phyloP scores from a whole-genome alignment of 176 grass and related monocot species.

The Hsuehochloa calcarea region DNA sequence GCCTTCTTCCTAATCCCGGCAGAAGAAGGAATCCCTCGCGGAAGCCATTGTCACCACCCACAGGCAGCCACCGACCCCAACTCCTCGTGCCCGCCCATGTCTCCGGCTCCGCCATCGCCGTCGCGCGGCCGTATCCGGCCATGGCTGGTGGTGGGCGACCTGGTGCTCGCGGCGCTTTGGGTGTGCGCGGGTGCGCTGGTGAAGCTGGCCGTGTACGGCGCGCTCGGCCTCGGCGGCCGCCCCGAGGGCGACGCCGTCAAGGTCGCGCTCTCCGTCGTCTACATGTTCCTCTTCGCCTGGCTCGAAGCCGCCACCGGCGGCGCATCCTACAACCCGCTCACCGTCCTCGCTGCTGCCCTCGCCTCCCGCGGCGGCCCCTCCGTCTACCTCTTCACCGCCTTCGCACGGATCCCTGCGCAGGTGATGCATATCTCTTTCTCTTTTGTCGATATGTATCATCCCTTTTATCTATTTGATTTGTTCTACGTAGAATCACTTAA shows the following conservation, averaged over 20 bases:
- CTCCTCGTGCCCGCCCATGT: background rate
- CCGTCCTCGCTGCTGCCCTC: slow-evolving; percentile 60
- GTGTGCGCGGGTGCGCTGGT: slow-evolving; percentile 85
- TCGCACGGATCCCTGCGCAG: slow-evolving; percentile 87
- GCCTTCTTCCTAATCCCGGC: slow-evolving; percentile 18
- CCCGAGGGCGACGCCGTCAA: slow-evolving; percentile 69
- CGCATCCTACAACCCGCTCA: slow-evolving; percentile 87
- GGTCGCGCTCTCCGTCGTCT: slow-evolving; percentile 65
- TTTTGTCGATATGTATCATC: background rate
- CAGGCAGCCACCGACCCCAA: background rate
- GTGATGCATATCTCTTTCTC: background rate
- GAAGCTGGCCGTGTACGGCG: slow-evolving; percentile 66
- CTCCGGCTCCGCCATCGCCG: slow-evolving; percentile 24
- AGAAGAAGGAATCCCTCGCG: background rate
- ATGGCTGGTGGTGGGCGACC: slow-evolving; percentile 56
- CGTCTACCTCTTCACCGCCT: slow-evolving; percentile 59
- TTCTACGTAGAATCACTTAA: background rate
- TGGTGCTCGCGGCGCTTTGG: slow-evolving; percentile 66
- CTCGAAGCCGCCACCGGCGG: slow-evolving; percentile 56
- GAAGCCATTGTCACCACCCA: background rate
- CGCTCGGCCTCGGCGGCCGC: slow-evolving; percentile 43
- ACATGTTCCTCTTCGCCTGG: slow-evolving; percentile 98
- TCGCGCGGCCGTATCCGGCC: slow-evolving; percentile 33
- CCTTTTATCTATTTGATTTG: background rate
- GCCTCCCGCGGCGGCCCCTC: slow-evolving; percentile 38